These are phyloP conservation scores for Zymoseptoria passerinii DNA, from an alignment of 2,329 filamentous ascomycete genomes.

Conservation along the genomic window DNA sequence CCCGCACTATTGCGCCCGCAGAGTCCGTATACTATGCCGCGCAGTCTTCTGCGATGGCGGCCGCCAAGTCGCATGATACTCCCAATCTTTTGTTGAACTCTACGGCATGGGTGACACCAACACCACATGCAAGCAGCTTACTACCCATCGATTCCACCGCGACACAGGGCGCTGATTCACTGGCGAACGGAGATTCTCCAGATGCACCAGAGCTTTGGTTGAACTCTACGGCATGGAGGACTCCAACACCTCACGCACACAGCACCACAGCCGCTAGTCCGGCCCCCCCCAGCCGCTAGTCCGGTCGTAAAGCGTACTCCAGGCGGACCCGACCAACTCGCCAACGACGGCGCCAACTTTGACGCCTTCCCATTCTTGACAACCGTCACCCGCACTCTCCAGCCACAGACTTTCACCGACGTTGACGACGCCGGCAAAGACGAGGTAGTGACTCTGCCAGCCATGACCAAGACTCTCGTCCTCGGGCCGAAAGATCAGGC, in stretches of 20 bases:
- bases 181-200: too few species aligned
- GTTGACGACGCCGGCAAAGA: neutral
- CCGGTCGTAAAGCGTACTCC: neutral
- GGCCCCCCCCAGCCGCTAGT: neutral
- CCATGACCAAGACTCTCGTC: neutral
- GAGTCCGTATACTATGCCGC: neutral
- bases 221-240: neutral
- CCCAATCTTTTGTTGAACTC: neutral
- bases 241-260: neutral
- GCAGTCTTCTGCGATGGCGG: neutral
- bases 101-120: neutral
- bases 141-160: too few species aligned
- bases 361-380: neutral
- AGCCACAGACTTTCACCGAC: neutral
- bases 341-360: neutral
- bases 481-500: neutral
- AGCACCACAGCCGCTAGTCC: neutral
- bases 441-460: neutral
- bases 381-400: neutral
- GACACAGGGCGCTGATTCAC: too few species aligned
- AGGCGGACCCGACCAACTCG: neutral
- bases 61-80: neutral
- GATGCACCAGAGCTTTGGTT: neutral
- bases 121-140: neutral
- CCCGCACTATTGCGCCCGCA: neutral